Conservation (phyloP, 805 yeast genomes). For the Candida peoriensis region DNA sequence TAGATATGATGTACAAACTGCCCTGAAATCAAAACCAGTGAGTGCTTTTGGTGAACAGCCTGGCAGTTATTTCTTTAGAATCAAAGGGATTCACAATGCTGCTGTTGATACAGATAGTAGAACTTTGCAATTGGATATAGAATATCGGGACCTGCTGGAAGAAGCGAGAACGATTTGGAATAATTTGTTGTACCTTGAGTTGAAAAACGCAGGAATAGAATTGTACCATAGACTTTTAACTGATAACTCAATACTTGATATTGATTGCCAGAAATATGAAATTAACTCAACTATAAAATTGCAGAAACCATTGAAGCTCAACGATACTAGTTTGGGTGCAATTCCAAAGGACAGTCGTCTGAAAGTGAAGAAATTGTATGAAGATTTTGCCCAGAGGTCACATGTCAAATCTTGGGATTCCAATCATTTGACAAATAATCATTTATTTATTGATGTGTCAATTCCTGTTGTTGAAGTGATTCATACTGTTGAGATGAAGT, state of each 20-base stretch:
- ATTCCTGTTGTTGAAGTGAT: conserved; percentile 57
- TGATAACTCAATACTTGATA: not conserved
- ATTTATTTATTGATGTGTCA: conserved; percentile 49
- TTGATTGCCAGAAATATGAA: conserved; percentile 8
- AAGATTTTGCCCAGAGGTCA: not conserved
- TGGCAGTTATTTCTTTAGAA: conserved; percentile 52
- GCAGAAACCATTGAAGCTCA: not conserved
- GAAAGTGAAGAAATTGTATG: not conserved
- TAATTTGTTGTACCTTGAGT: conserved; percentile 9
- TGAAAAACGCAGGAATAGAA: conserved; percentile 3
- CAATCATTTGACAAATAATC: conserved; percentile 3
- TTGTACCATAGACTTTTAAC: conserved; percentile 2
- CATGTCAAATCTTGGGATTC: not conserved
- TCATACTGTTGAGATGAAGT: conserved; percentile 47
- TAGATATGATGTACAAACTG: conserved; percentile 28
- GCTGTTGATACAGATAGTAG: conserved; percentile 26
- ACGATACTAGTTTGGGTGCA: not conserved
- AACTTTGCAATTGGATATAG: conserved; percentile 36
- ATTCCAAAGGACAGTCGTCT: not conserved
- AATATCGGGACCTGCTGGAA: conserved; percentile 40
- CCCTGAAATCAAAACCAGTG: conserved; percentile 27
- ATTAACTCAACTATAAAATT: conserved; percentile 2
- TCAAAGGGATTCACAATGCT: conserved; percentile 26
- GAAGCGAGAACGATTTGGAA: conserved; percentile 36
- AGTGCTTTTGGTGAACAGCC: conserved; percentile 71